Percentiles rank a stretch among this genome's conserved stretches.
Evolutionary conservation across 2,329 filamentous ascomycete species (phyloP).

Genomic region (Saccharata proteae): DNA sequence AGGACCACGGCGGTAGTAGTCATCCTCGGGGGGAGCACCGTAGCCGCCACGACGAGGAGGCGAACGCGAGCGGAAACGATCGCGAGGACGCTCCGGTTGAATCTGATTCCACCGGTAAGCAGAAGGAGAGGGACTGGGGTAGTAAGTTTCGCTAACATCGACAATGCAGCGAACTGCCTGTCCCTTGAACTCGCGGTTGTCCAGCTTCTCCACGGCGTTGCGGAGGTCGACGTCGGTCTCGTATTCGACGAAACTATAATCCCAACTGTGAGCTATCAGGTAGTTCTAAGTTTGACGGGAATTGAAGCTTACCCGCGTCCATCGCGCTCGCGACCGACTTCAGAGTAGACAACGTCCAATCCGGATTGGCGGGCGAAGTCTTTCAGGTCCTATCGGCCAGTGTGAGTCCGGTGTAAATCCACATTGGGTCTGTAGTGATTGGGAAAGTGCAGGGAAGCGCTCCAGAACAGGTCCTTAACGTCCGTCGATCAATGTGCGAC

Average conservation of each 20-base stretch:
- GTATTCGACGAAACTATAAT: slow-evolving; percentile 86
- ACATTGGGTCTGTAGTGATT: no score
- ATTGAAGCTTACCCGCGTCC: slow-evolving; percentile 64
- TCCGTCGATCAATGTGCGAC: no score
- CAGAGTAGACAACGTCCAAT: slow-evolving; percentile 95
- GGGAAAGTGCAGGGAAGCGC: no score
- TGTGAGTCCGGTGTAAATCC: slow-evolving; percentile 61
- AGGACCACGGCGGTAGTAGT: slow-evolving; percentile 69
- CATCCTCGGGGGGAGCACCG: slow-evolving; percentile 52
- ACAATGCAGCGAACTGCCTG: slow-evolving; percentile 72
- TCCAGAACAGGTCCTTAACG: no score
- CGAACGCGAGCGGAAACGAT: slow-evolving; percentile 69
- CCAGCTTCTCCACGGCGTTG: slow-evolving; percentile 87
- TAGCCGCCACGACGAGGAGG: slow-evolving; percentile 47
- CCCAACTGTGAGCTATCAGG: slow-evolving; percentile 14
- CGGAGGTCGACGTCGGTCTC: slow-evolving; percentile 84
- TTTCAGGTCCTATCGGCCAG: slow-evolving; percentile 91
- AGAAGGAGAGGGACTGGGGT: slow-evolving; percentile 19
- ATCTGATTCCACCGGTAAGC: slow-evolving; percentile 18
- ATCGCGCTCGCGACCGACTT: slow-evolving; percentile 84
- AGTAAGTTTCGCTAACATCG: slow-evolving; percentile 51
- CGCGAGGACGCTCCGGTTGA: slow-evolving; percentile 55
- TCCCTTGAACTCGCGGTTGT: slow-evolving; percentile 87
- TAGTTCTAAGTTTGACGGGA: not conserved
- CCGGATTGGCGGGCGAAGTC: slow-evolving; percentile 96